Conservation (phyloP, 495 filamentous ascomycete species). For the Aspergillus leporis region DNA sequence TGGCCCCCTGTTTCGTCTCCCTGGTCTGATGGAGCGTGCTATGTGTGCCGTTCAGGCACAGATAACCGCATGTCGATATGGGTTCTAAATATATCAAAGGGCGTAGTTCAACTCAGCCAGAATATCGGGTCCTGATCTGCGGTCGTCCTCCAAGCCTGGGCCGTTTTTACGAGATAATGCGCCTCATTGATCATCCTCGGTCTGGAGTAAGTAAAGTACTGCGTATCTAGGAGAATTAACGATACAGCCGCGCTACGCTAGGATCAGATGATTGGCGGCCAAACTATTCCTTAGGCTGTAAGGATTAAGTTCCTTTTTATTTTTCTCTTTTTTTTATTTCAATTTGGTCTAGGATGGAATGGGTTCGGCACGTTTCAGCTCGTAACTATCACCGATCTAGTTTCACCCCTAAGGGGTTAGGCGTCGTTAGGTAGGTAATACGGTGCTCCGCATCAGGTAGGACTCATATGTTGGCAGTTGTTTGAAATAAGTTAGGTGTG, state of each 20-base stretch:
- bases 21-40: background rate
- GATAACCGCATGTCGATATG: background rate
- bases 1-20: background rate
- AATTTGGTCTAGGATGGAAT: background rate
- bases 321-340: background rate
- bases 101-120: background rate
- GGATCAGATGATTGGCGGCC: constrained; percentile 1
- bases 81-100: background rate
- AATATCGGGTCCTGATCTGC: background rate
- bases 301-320: background rate
- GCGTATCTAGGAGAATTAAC: background rate
- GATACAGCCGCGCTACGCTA: constrained; percentile 1
- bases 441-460: background rate
- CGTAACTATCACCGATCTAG: constrained; percentile 2
- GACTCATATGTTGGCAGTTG: background rate
- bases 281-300: constrained; percentile 1
- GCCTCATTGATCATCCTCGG: background rate
- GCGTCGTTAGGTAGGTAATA: background rate
- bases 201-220: background rate
- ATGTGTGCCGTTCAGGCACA: background rate
- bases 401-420: constrained; percentile 5
- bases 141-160: background rate
- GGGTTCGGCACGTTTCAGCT: constrained; percentile 12
- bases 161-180: background rate
- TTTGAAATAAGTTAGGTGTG: background rate